Conservation (phyloP, 2,329 filamentous ascomycete genomes). For the Fusarium denticulatum region DNA sequence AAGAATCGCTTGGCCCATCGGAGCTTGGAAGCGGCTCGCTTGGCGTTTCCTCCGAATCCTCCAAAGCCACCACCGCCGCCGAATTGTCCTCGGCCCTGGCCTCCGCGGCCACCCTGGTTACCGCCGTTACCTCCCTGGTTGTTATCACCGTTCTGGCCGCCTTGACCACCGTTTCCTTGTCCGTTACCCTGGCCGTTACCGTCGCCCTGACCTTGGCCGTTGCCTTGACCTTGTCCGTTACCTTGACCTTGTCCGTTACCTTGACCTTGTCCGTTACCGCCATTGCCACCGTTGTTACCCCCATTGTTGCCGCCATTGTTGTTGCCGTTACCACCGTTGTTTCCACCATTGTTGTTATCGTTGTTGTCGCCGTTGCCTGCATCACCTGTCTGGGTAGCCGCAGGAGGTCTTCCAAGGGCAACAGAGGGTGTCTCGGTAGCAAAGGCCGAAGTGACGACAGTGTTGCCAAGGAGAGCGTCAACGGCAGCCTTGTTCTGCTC, state of each 20-base stretch:
- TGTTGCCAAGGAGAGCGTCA: conserved; percentile 49
- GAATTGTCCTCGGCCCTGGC: not conserved
- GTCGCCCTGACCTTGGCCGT: not conserved
- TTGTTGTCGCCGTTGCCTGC: conserved; percentile 5
- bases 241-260: not conserved
- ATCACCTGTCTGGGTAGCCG: conserved; percentile 5
- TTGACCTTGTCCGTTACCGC: not conserved
- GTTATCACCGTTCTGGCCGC: not conserved
- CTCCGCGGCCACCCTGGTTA: not conserved
- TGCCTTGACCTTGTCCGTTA: not conserved
- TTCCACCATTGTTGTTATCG: conserved; percentile 2
- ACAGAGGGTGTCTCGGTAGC: conserved; percentile 49
- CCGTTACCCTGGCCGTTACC: not conserved
- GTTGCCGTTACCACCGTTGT: not conserved
- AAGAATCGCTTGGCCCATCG: conserved; percentile 30
- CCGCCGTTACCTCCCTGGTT: not conserved
- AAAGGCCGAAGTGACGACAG: conserved; percentile 43
- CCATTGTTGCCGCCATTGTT: not conserved
- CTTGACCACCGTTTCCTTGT: not conserved
- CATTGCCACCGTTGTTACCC: conserved; percentile 3
- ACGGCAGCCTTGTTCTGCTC: conserved; percentile 51
- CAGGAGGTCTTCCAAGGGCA: conserved; percentile 23
- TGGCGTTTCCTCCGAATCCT: conserved; percentile 24
- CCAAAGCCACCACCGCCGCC: not conserved
- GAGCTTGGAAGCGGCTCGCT: conserved; percentile 10